Evolutionary conservation across 371 early-diverging fungal species (phyloP).

Genomic region (Apophysomyces sp.): DNA sequence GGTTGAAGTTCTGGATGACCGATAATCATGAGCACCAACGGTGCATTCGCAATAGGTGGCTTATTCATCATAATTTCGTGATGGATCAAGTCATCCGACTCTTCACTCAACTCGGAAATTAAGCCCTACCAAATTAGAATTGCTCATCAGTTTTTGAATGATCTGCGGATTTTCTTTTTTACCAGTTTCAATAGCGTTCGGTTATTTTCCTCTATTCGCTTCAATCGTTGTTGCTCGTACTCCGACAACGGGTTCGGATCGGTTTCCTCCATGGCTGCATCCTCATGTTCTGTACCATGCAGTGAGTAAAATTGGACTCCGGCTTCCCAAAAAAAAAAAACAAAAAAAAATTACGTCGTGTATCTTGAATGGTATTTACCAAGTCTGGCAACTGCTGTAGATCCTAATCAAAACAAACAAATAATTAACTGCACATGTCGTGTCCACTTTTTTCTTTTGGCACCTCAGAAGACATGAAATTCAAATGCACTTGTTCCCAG

Average conservation of each 20-base stretch:
- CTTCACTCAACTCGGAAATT: slow-evolving; percentile 78
- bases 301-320: background rate
- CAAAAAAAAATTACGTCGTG: background rate
- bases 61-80: slow-evolving; percentile 62
- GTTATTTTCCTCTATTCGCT: slow-evolving; percentile 69
- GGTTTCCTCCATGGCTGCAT: slow-evolving; percentile 8
- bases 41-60: slow-evolving; percentile 27
- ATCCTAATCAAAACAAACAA: background rate
- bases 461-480: slow-evolving; percentile 26
- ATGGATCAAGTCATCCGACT: slow-evolving; percentile 72
- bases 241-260: slow-evolving; percentile 34
- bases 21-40: slow-evolving; percentile 57
- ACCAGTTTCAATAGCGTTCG: slow-evolving; percentile 63
- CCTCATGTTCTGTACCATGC: slow-evolving; percentile 19
- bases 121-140: slow-evolving; percentile 50
- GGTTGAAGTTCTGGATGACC: slow-evolving; percentile 54
- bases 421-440: background rate
- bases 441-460: background rate
- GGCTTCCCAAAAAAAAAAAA: background rate
- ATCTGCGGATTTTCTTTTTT: slow-evolving; percentile 5
- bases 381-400: background rate
- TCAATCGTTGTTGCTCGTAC: slow-evolving; percentile 62
- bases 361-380: background rate
- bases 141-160: background rate
- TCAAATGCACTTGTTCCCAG: slow-evolving; percentile 74